Evolutionary conservation across 108 stramenopile species (phyloP), one percentile per base, ranked within the genome.

Genomic region (Discostella stelligeroides): DNA sequence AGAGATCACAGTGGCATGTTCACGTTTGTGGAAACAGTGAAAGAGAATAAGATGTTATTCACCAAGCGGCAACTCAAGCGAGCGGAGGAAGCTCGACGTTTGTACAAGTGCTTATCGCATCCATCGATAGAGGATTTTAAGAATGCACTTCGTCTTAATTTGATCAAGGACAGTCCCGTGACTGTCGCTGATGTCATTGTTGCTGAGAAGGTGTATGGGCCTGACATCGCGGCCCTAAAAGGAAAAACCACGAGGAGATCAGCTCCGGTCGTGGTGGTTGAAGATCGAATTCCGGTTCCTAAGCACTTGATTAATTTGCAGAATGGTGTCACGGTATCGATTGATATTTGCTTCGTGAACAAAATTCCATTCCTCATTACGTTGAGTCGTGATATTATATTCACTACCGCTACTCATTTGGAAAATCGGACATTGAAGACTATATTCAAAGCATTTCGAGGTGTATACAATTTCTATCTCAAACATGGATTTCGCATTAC

Each of bases 151-250:
- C 12, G 18, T 1, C 11, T 27, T 8, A 56, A 68, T 12, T 5
- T 17, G 3, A 57, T 68, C 28, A 56, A 45, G 11, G 40, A 68
- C 38, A 59, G 68, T 41, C 48, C 55, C 15, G 68, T 68, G 2
- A 68, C 56, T 10, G 20, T 24, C 17, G 38, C 39, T 8, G 68
- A 68, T 58, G 68, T 23, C 0, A 24, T 59, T 14, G 34, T 50
- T 9, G 55, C 68, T 23, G 0, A 59, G 14, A 30, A 58, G 17
- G 30, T 68, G 1, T 58, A 34, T 20, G 68, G 55, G 28, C 55
- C 55, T 4, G 6, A 48, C 5, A 27, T 66, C 3, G 64, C 64
- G 4, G 42, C 64, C 13, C 48, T 66, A 2, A 66, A 57, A 41
- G 55, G 68, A 21, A 68, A 58, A 4, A 68, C 56, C 1, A 58